These are phyloP conservation scores for Penstemon davidsonii DNA, from an alignment of 257 asterid species.

Conservation along the genomic window DNA sequence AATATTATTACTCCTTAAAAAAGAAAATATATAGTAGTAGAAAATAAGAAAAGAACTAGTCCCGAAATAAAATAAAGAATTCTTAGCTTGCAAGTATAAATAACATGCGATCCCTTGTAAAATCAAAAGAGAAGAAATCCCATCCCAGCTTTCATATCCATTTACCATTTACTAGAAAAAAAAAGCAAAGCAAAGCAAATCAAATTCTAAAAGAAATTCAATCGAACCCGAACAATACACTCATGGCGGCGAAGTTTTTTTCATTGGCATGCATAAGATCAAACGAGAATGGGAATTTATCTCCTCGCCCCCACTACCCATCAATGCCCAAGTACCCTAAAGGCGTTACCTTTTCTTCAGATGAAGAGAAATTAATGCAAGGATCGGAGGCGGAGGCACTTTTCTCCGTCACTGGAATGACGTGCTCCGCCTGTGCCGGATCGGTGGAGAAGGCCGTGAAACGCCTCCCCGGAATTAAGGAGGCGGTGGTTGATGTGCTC, in stretches of 20 bases:
- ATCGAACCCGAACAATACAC: too few relatives aligned
- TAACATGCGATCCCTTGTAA: too few relatives aligned
- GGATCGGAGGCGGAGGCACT: conserved; percentile 55
- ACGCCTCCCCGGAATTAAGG: conserved; percentile 77
- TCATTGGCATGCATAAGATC: conserved; percentile 43
- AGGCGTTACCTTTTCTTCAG: conserved; percentile 26
- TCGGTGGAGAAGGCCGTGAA: conserved; percentile 86
- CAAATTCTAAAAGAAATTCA: too few relatives aligned
- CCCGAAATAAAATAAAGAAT: too few relatives aligned
- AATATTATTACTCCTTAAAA: too few relatives aligned
- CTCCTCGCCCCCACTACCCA: conserved; percentile 52
- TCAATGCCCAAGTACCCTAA: conserved; percentile 47
- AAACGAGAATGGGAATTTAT: conserved; percentile 33
- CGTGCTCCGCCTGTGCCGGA: conserved; percentile 90
- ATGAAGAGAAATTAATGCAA: conserved; percentile 42
- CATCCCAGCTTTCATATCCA: too few relatives aligned
- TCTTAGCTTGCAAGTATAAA: too few relatives aligned
- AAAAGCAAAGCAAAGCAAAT: too few relatives aligned
- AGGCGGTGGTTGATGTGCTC: conserved; percentile 76
- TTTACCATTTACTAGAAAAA: too few relatives aligned
- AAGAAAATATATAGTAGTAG: too few relatives aligned
- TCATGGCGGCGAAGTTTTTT: conserved; percentile 40
- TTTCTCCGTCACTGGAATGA: conserved; percentile 74
- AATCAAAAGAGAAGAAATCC: too few relatives aligned
- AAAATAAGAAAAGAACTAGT: too few relatives aligned